phyloP scores from a whole-genome alignment of 306 rosid genomes.

The Hippophae rhamnoides region DNA sequence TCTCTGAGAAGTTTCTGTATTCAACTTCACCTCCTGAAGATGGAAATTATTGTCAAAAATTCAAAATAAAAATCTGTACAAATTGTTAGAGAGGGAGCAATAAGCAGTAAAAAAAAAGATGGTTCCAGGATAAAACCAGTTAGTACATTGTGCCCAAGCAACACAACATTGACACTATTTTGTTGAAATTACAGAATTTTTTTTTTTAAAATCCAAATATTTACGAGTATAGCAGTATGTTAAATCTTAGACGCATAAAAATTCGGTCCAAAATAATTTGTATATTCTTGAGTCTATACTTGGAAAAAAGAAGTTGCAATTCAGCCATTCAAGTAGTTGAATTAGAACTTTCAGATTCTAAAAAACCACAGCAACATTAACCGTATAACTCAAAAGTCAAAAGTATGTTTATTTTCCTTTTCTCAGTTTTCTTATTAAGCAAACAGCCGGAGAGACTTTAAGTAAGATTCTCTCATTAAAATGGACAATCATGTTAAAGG shows the following conservation, averaged over 20 bases:
- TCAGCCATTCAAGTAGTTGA: background rate
- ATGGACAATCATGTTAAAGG: slow-evolving; percentile 3
- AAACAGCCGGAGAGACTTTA: background rate
- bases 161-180: too few species aligned
- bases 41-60: slow-evolving; percentile 19
- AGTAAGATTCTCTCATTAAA: slow-evolving; percentile 16
- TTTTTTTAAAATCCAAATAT: too few species aligned
- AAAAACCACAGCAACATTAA: background rate
- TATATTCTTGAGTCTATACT: slow-evolving; percentile 2
- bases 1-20: slow-evolving; percentile 88
- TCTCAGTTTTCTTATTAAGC: slow-evolving; percentile 5
- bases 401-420: background rate
- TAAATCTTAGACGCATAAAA: too few species aligned
- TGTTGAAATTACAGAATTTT: too few species aligned
- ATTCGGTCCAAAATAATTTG: background rate
- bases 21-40: slow-evolving; percentile 74
- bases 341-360: background rate
- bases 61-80: too few species aligned
- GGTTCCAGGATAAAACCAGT: too few species aligned
- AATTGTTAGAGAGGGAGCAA: too few species aligned
- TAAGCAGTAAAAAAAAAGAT: too few species aligned
- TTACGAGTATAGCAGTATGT: too few species aligned
- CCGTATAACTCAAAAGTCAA: background rate
- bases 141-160: too few species aligned
- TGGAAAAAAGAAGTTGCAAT: slow-evolving; percentile 11